Evolutionary conservation across 352 stramenopile genomes (phyloP), one percentile per base, ranked within the genome.

Genomic region (Phytophthora palmivora): DNA sequence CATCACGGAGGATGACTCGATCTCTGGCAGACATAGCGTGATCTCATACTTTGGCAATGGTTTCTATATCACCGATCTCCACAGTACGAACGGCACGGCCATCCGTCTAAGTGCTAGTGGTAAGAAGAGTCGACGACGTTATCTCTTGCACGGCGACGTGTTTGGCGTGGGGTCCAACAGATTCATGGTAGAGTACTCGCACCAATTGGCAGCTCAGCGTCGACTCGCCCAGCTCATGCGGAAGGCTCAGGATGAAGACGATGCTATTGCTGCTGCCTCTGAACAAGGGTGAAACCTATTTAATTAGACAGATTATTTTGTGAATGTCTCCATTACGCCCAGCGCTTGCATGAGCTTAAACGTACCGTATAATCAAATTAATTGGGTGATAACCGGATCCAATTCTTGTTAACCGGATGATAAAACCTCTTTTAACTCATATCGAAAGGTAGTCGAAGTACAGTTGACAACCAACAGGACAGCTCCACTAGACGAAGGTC

Each of bases 61-160:
- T 10, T 95, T 94, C 60, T 95, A 93, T 72, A 81, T 95, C 46
- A 95, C 84, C 14, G 87, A 95, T 46, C 68, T 95, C 24, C 67
- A 81, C 43, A 94, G 84, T 47, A 95, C 87, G 24, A 95, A 95
- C 50, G 87, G 87, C 56, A 94, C 84, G 26, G 87, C 84, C 7
- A 54, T 95, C 10, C 79, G 87, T 2, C 70, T 94, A 34, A 92
- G 87, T 48, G 60, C 81, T 9, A 84, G 74, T 42, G 82, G 79
- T 12, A 74, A 83, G 24, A 79, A 84, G 47, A 92, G 83, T 26
- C 66, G 67, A 46, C 63, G 81, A 2, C 64, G 75, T 21, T 94
- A 87, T 46, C 61, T 95, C 24, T 50, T 89, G 33, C 84, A 95
- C 42, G 80, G 82, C 18, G 87, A 95, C 58, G 74, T 94, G 18